These are phyloP conservation scores for Rutidosis leptorrhynchoides DNA, from an alignment of 129 eudicot species.

Conservation along the genomic window DNA sequence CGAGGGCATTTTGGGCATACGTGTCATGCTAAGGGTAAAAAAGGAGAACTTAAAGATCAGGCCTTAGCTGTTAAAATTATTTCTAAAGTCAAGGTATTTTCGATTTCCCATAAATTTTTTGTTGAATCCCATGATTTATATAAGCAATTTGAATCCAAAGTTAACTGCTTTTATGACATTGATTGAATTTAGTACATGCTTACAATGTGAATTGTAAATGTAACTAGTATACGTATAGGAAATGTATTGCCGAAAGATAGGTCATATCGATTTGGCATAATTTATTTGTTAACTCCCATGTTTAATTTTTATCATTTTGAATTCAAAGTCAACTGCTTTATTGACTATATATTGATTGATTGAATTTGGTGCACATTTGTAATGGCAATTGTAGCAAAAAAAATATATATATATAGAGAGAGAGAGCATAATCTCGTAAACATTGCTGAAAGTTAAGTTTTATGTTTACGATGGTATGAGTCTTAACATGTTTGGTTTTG, in stretches of 20 bases:
- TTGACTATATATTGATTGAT: background rate
- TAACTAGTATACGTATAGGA: background rate
- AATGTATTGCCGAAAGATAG: no score
- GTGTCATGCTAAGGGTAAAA: slow-evolving; percentile 70
- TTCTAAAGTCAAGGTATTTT: slow-evolving; percentile 68
- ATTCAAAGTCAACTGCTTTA: background rate
- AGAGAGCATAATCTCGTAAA: background rate
- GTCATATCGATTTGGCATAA: no score
- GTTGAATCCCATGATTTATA: background rate
- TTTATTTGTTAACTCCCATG: no score
- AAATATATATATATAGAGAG: background rate
- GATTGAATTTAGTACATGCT: slow-evolving; percentile 12
- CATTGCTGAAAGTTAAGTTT: slow-evolving; percentile 9
- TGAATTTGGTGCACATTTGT: slow-evolving; percentile 16
- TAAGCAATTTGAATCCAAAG: background rate
- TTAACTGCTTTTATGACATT: background rate
- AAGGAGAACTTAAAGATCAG: slow-evolving; percentile 76
- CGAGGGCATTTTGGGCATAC: slow-evolving; percentile 99
- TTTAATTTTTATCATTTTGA: background rate
- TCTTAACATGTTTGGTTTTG: background rate
- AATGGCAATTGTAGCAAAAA: background rate
- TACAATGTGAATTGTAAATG: background rate
- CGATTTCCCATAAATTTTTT: background rate
- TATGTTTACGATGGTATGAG: slow-evolving; percentile 11
- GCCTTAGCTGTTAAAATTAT: slow-evolving; percentile 85